Base-by-base conservation (phyloP, 2,329 filamentous ascomycete genomes). In the Xylaria digitata region DNA sequence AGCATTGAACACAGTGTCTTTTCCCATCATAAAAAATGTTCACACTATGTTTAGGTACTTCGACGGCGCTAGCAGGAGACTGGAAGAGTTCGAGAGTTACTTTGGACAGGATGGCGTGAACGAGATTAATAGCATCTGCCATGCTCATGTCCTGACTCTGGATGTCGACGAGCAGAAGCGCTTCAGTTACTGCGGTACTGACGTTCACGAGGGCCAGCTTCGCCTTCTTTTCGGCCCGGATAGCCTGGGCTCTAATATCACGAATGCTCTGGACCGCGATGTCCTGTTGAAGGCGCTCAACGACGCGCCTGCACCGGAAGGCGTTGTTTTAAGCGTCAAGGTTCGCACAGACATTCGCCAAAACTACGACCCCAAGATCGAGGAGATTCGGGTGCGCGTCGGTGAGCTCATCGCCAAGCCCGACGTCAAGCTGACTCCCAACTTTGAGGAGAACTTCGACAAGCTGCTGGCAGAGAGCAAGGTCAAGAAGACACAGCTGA, bases 111-210 rank as follows among this genome's bases (percentile, higher is more conserved):
- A 78, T 0, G 79, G 78, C 55, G 76, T 80, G 60, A 69, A 74
- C 6, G 85, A 87, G 74, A 74, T 88, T 69, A 87, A 87, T 74
- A 75, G 74, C 43, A 80, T 85, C 67, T 79, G 76, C 70, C 67
- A 75, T 26, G 77, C 79, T 1, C 84, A 85, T 67, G 74, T 79
- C 50, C 71, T 86, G 32, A 81, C 80, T 21, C 74, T 87, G 50
- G 81, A 84, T 72, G 64, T 84, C 34, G 84, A 86, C 62, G 80
- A 82, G 21, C 75, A 79, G 13, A 78, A 79, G 52, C 75, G 72
- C 52, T 78, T 82, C 69, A 74, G 72, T 8, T 86, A 85, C 75
- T 80, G 80, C 71, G 83, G 84, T 56, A 75, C 67, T 65, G 79
- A 80, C 58, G 75, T 87, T 52, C 73, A 75, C 1, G 80, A 83